Base-by-base conservation (phyloP, 345 rosid genomes). In the Viola odorata region DNA sequence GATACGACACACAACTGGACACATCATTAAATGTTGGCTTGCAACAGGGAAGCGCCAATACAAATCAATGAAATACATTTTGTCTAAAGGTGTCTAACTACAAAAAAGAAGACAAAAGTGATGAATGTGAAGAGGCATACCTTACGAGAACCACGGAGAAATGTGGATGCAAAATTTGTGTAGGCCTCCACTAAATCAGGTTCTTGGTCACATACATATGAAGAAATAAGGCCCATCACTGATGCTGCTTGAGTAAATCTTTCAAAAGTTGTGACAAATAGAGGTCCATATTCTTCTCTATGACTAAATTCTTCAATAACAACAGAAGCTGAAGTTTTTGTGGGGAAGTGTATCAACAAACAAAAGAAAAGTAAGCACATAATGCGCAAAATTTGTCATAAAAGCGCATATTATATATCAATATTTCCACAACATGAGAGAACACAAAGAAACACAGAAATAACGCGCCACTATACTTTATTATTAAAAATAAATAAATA, bases 101-200 rank as follows among this genome's bases (percentile, higher is more conserved):
- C 32, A 23, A 23, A 23, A 23, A 2, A 15, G 9, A 13, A 62
- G 41, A 42, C 32, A 63, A 3, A 39, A 52, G 42, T 62, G 41
- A 55, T 39, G 53, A 37, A 32, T 44, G 13, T 3, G 50, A 56
- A 56, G 71, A 47, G 12, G 56, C 66, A 70, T 59, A 91, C 98
- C 96, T 85, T 87, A 71, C 64, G 85, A 78, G 84, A 71, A 72
- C 86, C 77, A 64, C 86, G 91, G 64, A 89, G 80, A 71, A 85
- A 79, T 39, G 86, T 77, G 42, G 89, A 82, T 55, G 96, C 96
- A 47, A 92, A 89, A 81, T 87, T 89, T 69, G 88, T 80, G 72
- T 87, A 92, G 65, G 96, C 92, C 81, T 89, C 98, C 73, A 89
- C 96, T 57, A 92, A 74, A 78, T 91, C 98, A 41, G 98, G 98